Evolutionary conservation across 306 rosid genomes (phyloP), one percentile per base, ranked within the genome.

Genomic region (Vicia faba): DNA sequence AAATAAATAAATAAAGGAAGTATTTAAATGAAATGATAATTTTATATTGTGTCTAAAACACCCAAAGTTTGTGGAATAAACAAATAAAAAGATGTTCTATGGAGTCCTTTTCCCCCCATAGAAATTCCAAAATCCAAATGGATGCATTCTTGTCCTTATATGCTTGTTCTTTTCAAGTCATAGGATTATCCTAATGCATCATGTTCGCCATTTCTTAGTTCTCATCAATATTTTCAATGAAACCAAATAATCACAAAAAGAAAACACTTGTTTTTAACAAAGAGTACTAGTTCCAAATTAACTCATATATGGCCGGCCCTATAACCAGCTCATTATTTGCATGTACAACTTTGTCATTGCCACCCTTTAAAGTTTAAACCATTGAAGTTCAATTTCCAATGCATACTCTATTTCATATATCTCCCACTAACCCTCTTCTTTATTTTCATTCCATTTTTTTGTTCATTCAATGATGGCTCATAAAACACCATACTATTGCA

Each of bases 231-330:
- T 40, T 40, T 12, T 3, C 45, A 40, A 40, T 40, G n/a, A 40
- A 40, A 5, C 38, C 38, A 33, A 33, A 33, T 33, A 7, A 33
- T 33, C 38, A 33, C 2, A 33, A 33, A 33, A 33, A 33, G 9
- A 33, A 33, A 33, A 33, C 38, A 33, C 38, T 33, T 33, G 38
- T 33, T 33, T 33, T 33, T 33, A 33, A 33, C 38, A 33, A 33
- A 33, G 38, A 33, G 38, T 33, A 33, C 1, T 33, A 33, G 15
- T 23, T 53, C 59, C 33, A 53, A 53, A 11, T 0, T 23, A 5
- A 53, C 28, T 44, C 5, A 3, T 26, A 40, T 12, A 53, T 14
- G 60, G 89, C 92, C 81, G 92, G 87, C n/a, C 87, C 7, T 16
- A 43, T 33, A 59, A 59, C 61, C 87, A 82, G 82, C 86, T 79